These are phyloP conservation scores for Verbena officinalis DNA, from an alignment of 257 asterid species.

Conservation along the genomic window DNA sequence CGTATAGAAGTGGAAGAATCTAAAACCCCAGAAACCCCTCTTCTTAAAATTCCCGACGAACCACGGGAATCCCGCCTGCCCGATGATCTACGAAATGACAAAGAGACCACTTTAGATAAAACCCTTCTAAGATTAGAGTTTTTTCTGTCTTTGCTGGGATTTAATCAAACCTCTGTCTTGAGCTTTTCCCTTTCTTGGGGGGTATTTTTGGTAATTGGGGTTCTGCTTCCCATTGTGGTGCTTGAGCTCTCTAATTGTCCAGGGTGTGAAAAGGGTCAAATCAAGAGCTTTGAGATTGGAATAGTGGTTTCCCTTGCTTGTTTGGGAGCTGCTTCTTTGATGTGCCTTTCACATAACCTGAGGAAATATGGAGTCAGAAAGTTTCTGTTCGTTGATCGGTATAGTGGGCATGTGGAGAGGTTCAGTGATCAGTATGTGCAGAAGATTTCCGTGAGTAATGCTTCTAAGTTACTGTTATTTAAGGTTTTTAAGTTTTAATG, in stretches of 20 bases:
- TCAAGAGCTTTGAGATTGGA: slow-evolving; percentile 70
- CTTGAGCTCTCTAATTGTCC: slow-evolving; percentile 66
- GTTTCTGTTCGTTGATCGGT: slow-evolving; percentile 81
- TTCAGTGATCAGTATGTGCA: slow-evolving; percentile 58
- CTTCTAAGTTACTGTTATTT: slow-evolving; percentile 18
- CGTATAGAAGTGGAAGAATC: slow-evolving; percentile 52
- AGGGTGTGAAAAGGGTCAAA: slow-evolving; percentile 74
- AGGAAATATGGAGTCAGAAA: slow-evolving; percentile 79
- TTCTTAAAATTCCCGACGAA: slow-evolving; percentile 41
- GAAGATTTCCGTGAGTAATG: slow-evolving; percentile 70
- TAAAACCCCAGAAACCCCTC: slow-evolving; percentile 40
- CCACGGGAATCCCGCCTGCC: slow-evolving; percentile 29
- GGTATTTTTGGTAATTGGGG: slow-evolving; percentile 54
- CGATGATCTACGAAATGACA: slow-evolving; percentile 39
- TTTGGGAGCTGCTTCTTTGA: slow-evolving; percentile 68
- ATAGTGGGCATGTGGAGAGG: slow-evolving; percentile 70
- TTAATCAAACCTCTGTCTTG: slow-evolving; percentile 54
- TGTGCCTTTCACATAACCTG: slow-evolving; percentile 74
- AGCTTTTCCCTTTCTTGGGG: slow-evolving; percentile 56
- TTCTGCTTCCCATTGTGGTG: slow-evolving; percentile 54
- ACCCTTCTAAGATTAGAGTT: slow-evolving; percentile 53
- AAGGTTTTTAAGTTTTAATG: background rate
- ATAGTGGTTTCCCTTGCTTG: slow-evolving; percentile 72
- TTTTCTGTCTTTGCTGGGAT: slow-evolving; percentile 56
- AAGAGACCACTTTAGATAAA: slow-evolving; percentile 53